phyloP scores from a whole-genome alignment of 306 rosid species.

The Glycine tomentella region DNA sequence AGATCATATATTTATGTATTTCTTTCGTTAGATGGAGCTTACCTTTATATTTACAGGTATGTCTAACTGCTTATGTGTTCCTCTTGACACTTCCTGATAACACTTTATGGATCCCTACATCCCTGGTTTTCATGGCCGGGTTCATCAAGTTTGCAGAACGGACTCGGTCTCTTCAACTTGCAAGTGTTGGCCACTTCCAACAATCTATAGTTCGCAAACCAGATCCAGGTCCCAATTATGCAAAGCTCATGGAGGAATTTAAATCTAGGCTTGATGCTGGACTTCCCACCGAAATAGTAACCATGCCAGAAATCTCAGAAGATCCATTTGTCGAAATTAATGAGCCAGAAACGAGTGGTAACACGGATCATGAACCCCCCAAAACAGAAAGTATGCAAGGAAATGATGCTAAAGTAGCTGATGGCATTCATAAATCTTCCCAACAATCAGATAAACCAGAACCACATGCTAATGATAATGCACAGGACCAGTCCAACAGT shows the following conservation, averaged over 20 bases:
- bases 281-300: constrained; percentile 46
- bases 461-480: too few species aligned
- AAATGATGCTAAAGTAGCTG: too few species aligned
- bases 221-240: constrained; percentile 57
- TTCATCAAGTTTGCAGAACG: constrained; percentile 58
- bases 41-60: neutral
- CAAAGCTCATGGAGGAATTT: constrained; percentile 55
- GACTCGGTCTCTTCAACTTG: constrained; percentile 52
- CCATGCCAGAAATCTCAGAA: constrained; percentile 28
- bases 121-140: constrained; percentile 53
- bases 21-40: neutral
- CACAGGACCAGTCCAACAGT: too few species aligned
- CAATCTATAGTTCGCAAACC: constrained; percentile 45
- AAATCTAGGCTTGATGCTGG: constrained; percentile 27
- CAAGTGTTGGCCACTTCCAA: constrained; percentile 47
- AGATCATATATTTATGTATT: too few species aligned
- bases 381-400: too few species aligned
- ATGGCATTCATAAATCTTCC: too few species aligned
- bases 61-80: constrained; percentile 51
- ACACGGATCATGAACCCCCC: too few species aligned
- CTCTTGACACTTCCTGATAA: constrained; percentile 54
- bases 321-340: too few species aligned
- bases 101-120: constrained; percentile 48
- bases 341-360: too few species aligned
- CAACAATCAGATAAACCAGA: too few species aligned